A percentile compares a stretch with the other conserved stretches of the same genome.
These are phyloP conservation scores for Leccinum holopus DNA, from an alignment of 1,284 basidiomycete species.

Conservation along the genomic window DNA sequence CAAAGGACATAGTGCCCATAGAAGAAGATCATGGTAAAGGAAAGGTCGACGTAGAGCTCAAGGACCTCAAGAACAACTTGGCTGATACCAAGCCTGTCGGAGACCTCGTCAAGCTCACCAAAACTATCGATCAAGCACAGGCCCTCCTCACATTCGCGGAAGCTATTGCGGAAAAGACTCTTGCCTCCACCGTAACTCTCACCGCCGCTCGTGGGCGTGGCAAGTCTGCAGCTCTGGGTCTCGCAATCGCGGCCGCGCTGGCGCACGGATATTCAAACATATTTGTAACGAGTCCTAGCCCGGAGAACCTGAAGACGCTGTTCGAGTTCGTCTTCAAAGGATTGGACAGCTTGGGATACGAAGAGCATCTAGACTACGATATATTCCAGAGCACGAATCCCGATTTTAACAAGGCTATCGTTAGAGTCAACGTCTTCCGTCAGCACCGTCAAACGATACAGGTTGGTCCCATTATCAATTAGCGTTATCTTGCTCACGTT, in stretches of 20 bases:
- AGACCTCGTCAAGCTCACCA: slow-evolving; percentile 88
- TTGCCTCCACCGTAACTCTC: slow-evolving; percentile 93
- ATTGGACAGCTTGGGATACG: slow-evolving; percentile 91
- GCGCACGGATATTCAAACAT: slow-evolving; percentile 97
- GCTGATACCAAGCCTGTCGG: slow-evolving; percentile 87
- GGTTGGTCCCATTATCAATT: slow-evolving; percentile 42
- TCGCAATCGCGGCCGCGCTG: slow-evolving; percentile 91
- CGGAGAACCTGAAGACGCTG: slow-evolving; percentile 97
- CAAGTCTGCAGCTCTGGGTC: slow-evolving; percentile 94
- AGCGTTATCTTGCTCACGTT: neutral
- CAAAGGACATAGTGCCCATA: slow-evolving; percentile 84
- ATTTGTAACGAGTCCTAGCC: slow-evolving; percentile 97
- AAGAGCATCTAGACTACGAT: slow-evolving; percentile 98
- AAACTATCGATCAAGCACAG: slow-evolving; percentile 92
- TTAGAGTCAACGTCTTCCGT: slow-evolving; percentile 93
- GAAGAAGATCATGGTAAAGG: slow-evolving; percentile 52
- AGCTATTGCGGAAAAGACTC: slow-evolving; percentile 87
- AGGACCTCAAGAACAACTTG: slow-evolving; percentile 79
- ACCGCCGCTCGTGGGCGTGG: slow-evolving; percentile 96
- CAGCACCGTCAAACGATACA: slow-evolving; percentile 94
- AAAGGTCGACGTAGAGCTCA: slow-evolving; percentile 67
- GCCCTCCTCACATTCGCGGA: slow-evolving; percentile 92
- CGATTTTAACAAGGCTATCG: slow-evolving; percentile 95
- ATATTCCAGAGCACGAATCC: slow-evolving; percentile 92
- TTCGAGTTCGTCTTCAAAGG: slow-evolving; percentile 99